These are phyloP conservation scores for Suillus lakei DNA, from an alignment of 768 basidiomycete species.

Conservation along the genomic window DNA sequence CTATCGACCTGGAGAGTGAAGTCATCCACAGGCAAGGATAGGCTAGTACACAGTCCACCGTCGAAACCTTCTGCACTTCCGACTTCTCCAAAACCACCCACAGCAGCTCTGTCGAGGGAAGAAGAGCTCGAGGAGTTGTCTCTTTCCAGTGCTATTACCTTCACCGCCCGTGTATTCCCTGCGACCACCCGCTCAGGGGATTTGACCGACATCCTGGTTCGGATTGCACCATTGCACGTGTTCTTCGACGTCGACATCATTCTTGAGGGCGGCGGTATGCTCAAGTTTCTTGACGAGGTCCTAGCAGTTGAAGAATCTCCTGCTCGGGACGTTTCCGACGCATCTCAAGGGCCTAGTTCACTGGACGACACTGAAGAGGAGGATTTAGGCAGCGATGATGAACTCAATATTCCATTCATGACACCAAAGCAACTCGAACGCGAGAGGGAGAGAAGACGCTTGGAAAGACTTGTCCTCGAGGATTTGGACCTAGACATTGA, in stretches of 20 bases:
- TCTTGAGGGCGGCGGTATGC: slow-evolving; percentile 41
- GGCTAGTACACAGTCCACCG: slow-evolving; percentile 23
- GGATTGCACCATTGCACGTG: slow-evolving; percentile 69
- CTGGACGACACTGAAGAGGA: slow-evolving; percentile 13
- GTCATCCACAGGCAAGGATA: slow-evolving; percentile 21
- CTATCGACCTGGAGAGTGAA: slow-evolving; percentile 67
- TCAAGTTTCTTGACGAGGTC: slow-evolving; percentile 55
- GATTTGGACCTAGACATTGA: slow-evolving; percentile 61
- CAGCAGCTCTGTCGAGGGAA: slow-evolving; percentile 23
- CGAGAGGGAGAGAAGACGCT: slow-evolving; percentile 44
- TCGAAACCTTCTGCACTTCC: slow-evolving; percentile 21
- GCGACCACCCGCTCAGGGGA: slow-evolving; percentile 7
- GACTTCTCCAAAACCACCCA: slow-evolving; percentile 20
- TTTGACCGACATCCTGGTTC: slow-evolving; percentile 33
- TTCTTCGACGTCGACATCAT: slow-evolving; percentile 68
- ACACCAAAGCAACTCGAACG: slow-evolving; percentile 23
- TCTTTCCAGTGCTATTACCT: slow-evolving; percentile 24
- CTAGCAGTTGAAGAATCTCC: slow-evolving; percentile 24
- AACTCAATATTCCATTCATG: slow-evolving; percentile 30
- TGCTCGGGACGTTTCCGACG: slow-evolving; percentile 7
- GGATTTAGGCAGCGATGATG: slow-evolving; percentile 18
- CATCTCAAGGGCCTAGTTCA: background rate
- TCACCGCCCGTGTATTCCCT: slow-evolving; percentile 13
- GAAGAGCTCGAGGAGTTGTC: slow-evolving; percentile 16
- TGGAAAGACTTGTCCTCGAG: slow-evolving; percentile 59